These are phyloP conservation scores for Sporothrix mexicana DNA, from an alignment of 2,329 filamentous ascomycete genomes.

Conservation along the genomic window DNA sequence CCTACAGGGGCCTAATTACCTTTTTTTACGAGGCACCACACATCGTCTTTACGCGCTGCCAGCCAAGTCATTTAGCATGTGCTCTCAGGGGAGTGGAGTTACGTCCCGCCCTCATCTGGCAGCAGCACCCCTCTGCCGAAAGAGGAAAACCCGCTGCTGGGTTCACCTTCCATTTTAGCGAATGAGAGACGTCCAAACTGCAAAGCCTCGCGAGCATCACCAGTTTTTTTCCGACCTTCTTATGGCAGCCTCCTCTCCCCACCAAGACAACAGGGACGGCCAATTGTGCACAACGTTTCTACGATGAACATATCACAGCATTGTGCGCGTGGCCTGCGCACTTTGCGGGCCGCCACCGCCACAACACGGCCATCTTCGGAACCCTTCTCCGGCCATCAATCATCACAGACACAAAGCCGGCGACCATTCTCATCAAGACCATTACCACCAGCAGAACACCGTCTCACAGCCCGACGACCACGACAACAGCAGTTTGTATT, in stretches of 20 bases:
- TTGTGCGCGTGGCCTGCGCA: background rate
- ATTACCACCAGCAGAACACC: background rate
- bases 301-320: background rate
- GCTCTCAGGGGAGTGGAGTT: slow-evolving; percentile 2
- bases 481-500: background rate
- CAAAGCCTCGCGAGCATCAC: slow-evolving; percentile 10
- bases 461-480: background rate
- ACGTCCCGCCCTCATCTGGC: background rate
- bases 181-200: slow-evolving; percentile 5
- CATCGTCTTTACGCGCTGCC: background rate
- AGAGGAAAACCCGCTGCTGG: background rate
- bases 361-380: background rate
- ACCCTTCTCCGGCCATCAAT: background rate
- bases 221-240: background rate
- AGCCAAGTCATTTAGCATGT: slow-evolving; percentile 16
- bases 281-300: background rate
- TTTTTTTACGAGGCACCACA: too few species aligned
- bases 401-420: background rate
- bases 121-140: background rate
- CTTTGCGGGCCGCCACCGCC: background rate
- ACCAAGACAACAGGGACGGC: background rate
- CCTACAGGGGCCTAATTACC: too few species aligned
- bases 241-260: slow-evolving; percentile 9
- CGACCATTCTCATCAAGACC: background rate
- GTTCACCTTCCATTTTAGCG: background rate